Base-by-base conservation (phyloP, 176 grass and related monocot genomes). In the Panicum miliaceum region DNA sequence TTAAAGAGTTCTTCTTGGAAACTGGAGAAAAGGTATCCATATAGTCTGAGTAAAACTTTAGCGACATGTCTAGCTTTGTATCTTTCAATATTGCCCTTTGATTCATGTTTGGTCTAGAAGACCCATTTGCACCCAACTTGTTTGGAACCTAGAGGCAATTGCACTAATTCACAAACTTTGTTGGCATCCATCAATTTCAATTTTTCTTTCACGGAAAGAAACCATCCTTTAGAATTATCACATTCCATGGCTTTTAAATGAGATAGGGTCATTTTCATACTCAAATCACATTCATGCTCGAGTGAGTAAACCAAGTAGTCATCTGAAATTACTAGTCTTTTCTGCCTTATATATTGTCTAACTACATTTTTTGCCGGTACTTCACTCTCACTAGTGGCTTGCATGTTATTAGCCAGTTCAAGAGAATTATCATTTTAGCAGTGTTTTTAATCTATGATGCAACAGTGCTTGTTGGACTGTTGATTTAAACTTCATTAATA, bases 261-360 rank as follows among this genome's bases (percentile, higher is more conserved):
- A 90, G 59, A 85, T 0, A 43, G 10, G 23, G 53, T 83, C 79
- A 3, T 90, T 29, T 16, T 82, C 10, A 82, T 53, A 62, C 60
- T 35, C 11, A 81, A 32, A 43, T 82, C 48, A 12, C 51, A 77
- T 63, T 64, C 20, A 10, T 35, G 43, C 36, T 86, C 83, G 20
- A 81, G 48, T 68, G 79, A 15, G 46, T 85, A 85, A n/a, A 85
- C 68, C 13, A 85, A 12, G 46, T 88, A 65, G 14, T 85, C 68
- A 60, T 77, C 0, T 20, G 0, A 60, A 75, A 85, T 81, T 29
- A 19, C 2, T 0, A 1, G 2, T 40, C 38, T 80, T 27, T 36
- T 83, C 3, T 65, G n/a, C 13, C 25, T 80, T 81, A 2, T 0
- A 5, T 15, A 60, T 35, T 9, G 38, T 8, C 20, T 6, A 23